Evolutionary conservation across 2,329 filamentous ascomycete species (phyloP).

Genomic region (Pseudogymnoascus sp.): DNA sequence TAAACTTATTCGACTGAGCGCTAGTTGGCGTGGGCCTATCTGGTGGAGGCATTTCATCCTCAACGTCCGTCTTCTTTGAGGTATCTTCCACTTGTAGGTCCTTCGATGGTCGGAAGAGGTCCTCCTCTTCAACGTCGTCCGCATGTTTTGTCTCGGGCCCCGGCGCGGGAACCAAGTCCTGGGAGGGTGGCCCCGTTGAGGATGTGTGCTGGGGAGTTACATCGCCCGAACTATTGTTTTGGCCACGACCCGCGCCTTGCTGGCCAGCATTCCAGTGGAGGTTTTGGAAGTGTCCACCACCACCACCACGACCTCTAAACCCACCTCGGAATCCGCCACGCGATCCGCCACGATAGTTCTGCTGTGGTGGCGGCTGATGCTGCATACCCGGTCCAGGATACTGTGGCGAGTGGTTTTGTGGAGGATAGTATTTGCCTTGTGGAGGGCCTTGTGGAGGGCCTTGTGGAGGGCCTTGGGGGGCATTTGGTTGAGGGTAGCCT

Average conservation of each 20-base stretch:
- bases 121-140: slow-evolving; percentile 29
- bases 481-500: slow-evolving; percentile 43
- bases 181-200: slow-evolving; percentile 24
- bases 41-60: slow-evolving; percentile 47
- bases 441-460: slow-evolving; percentile 23
- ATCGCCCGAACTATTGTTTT: slow-evolving; percentile 32
- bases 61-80: slow-evolving; percentile 38
- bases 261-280: slow-evolving; percentile 61
- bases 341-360: slow-evolving; percentile 24
- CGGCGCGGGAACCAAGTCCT: slow-evolving; percentile 18
- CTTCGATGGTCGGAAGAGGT: slow-evolving; percentile 55
- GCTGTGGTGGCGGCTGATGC: slow-evolving; percentile 38
- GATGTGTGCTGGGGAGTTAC: slow-evolving; percentile 27
- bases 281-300: slow-evolving; percentile 53
- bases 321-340: background rate
- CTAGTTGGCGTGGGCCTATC: slow-evolving; percentile 40
- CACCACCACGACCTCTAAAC: slow-evolving; percentile 40
- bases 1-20: slow-evolving; percentile 61
- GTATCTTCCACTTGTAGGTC: slow-evolving; percentile 57
- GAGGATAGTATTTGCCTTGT: slow-evolving; percentile 46
- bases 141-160: slow-evolving; percentile 26
- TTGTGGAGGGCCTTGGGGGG: slow-evolving; percentile 33
- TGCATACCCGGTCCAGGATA: slow-evolving; percentile 45
- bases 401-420: slow-evolving; percentile 35
- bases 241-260: slow-evolving; percentile 42